Conservation (phyloP, 2,329 filamentous ascomycete species). For the Fusarium anguioides region DNA sequence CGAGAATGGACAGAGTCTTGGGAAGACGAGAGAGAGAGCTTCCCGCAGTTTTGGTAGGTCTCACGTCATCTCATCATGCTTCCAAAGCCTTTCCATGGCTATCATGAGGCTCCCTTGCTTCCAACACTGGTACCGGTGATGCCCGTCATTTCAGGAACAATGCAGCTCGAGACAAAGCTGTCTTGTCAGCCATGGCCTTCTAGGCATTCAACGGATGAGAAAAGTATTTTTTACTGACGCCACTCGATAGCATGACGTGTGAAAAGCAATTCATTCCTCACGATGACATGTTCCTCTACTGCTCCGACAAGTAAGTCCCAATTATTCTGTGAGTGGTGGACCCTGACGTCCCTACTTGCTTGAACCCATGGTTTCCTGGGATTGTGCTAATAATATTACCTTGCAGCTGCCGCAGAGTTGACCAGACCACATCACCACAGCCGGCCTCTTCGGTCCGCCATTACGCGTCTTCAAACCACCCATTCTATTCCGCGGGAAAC, state of each 20-base stretch:
- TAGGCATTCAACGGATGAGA: neutral
- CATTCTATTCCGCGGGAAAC: conserved; percentile 58
- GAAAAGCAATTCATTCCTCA: conserved; percentile 73
- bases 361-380: conserved; percentile 15
- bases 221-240: conserved; percentile 34
- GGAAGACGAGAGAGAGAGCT: conserved; percentile 70
- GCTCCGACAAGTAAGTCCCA: conserved; percentile 68
- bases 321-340: conserved; percentile 31
- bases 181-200: neutral
- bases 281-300: conserved; percentile 69
- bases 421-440: conserved; percentile 56
- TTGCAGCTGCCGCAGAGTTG: conserved; percentile 64
- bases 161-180: conserved; percentile 11
- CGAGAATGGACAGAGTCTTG: conserved; percentile 63
- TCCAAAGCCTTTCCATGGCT: conserved; percentile 15
- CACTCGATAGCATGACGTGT: conserved; percentile 67
- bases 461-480: conserved; percentile 54
- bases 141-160: conserved; percentile 32
- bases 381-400: conserved; percentile 38
- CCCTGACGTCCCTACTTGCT: conserved; percentile 12
- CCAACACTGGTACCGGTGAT: conserved; percentile 32
- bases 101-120: conserved; percentile 27
- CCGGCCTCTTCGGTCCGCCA: conserved; percentile 43
- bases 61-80: conserved; percentile 23
- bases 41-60: conserved; percentile 73